These are phyloP conservation scores for Polytrichum formosum DNA, from an alignment of 225 moss, liverwort and hornwort genomes.

Conservation along the genomic window DNA sequence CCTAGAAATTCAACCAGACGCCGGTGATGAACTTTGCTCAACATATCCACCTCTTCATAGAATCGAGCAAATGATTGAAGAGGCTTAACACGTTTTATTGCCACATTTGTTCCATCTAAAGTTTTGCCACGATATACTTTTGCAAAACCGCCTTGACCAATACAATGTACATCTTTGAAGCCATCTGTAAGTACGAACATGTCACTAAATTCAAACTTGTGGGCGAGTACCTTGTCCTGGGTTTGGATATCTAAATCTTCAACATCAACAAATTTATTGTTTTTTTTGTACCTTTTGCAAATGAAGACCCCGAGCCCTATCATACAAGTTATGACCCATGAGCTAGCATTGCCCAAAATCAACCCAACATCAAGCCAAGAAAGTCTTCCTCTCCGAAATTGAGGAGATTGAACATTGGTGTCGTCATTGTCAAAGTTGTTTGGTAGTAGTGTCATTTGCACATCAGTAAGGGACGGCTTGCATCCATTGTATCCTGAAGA, in stretches of 20 bases:
- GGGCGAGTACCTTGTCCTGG: neutral
- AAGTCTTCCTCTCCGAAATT: too few relatives aligned
- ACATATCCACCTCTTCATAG: slow-evolving; percentile 16
- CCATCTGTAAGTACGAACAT: neutral
- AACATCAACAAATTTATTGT: neutral
- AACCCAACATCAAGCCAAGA: too few relatives aligned
- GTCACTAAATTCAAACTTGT: neutral
- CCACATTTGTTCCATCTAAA: neutral
- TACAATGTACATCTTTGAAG: neutral
- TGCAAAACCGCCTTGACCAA: neutral
- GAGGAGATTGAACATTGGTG: too few relatives aligned
- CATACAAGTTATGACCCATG: too few relatives aligned
- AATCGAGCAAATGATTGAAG: slow-evolving; percentile 7
- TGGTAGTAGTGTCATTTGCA: too few relatives aligned
- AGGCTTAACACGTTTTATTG: neutral
- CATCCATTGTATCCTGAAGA: neutral
- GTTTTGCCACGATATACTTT: neutral
- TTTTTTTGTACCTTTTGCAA: neutral
- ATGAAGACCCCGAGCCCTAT: neutral
- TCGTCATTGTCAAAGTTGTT: too few relatives aligned
- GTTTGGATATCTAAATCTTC: too few relatives aligned
- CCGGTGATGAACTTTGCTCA: neutral
- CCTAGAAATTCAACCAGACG: slow-evolving; percentile 1
- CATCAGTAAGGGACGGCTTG: neutral
- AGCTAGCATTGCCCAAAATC: too few relatives aligned